Base-by-base conservation (phyloP, 2,329 filamentous ascomycete genomes). In the Iodosphaeria phyllophila region DNA sequence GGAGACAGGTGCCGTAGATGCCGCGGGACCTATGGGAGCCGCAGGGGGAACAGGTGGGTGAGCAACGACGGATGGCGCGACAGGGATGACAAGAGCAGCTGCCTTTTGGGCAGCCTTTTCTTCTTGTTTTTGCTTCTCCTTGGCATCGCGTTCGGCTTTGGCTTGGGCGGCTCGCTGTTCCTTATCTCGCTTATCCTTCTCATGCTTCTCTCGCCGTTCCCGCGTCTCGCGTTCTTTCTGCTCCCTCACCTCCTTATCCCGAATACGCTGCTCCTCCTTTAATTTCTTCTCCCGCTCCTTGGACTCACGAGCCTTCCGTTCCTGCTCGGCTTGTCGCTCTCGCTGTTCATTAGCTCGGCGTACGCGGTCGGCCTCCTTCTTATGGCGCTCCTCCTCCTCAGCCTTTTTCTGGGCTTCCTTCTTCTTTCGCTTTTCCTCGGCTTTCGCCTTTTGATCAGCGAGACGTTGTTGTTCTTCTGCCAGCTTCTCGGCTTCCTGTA, bases 381-480 rank as follows among this genome's bases (percentile, higher is more conserved):
- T 68, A 29, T 74, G 56, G 25, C 74, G 74, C 39, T 92, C 84
- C 40, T 93, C 86, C 41, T 95, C 89, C 34, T 82, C 80, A 15
- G 78, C 77, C 48, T 79, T 91, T 47, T 74, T 82, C 48, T 91
- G 80, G 4, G 79, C 77, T 43, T 98, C 89, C 40, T 75, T 80
- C 54, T 91, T 92, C 55, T 73, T 82, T 23, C 80, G 71, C 48
- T 84, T 86, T 52, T 95, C 86, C 43, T 98, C 89, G 21, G 74
- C 74, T 51, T 74, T 89, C 36, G 64, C 63, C 37, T 71, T 72
- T 42, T 80, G 74, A 50, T 95, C 83, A 41, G 91, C 80, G 12
- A 67, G 58, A 39, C 74, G 78, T 47, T 74, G 74, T 42, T 74
- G 71, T 44, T 93, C 84, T 4, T 74, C 69, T 24, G 71, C 77